These are phyloP conservation scores for Trichoderma guizhouense DNA, from an alignment of 2,329 filamentous ascomycete species.

Conservation along the genomic window DNA sequence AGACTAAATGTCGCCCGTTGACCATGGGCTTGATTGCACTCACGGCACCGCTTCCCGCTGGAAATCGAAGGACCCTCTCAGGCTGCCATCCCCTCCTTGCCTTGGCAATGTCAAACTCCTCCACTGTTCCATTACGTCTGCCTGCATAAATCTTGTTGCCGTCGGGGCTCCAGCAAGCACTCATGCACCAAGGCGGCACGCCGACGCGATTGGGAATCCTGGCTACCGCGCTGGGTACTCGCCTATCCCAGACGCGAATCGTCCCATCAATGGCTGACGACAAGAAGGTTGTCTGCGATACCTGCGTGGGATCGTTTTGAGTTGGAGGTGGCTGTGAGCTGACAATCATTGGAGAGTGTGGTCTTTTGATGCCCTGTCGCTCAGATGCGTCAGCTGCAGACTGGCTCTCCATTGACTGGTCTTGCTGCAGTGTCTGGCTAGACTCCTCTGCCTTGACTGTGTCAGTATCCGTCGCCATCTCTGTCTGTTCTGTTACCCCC, in stretches of 20 bases:
- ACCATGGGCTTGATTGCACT: conserved; percentile 87
- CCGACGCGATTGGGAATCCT: conserved; percentile 70
- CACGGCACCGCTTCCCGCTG: conserved; percentile 82
- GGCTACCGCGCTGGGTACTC: conserved; percentile 72
- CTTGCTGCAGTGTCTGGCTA: neutral
- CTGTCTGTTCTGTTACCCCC: conserved; percentile 1
- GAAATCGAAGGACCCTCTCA: conserved; percentile 79
- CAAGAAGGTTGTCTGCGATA: conserved; percentile 77
- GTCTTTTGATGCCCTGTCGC: conserved; percentile 20
- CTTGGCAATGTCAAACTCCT: conserved; percentile 88
- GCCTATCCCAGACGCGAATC: conserved; percentile 88
- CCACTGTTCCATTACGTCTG: conserved; percentile 84
- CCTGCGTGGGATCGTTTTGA: conserved; percentile 54
- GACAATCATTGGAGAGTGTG: conserved; percentile 29
- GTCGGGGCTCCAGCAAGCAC: conserved; percentile 91
- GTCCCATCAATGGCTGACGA: conserved; percentile 84
- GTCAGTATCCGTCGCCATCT: neutral
- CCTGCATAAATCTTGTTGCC: conserved; percentile 95
- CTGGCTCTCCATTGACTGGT: neutral
- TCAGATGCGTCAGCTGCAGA: neutral
- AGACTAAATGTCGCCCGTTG: conserved; percentile 87
- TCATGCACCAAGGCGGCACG: conserved; percentile 96
- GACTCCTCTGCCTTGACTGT: neutral
- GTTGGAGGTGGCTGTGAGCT: conserved; percentile 35
- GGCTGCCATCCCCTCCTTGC: conserved; percentile 64